These are phyloP conservation scores for Cicer judaicum DNA, from an alignment of 306 rosid genomes.

Conservation along the genomic window DNA sequence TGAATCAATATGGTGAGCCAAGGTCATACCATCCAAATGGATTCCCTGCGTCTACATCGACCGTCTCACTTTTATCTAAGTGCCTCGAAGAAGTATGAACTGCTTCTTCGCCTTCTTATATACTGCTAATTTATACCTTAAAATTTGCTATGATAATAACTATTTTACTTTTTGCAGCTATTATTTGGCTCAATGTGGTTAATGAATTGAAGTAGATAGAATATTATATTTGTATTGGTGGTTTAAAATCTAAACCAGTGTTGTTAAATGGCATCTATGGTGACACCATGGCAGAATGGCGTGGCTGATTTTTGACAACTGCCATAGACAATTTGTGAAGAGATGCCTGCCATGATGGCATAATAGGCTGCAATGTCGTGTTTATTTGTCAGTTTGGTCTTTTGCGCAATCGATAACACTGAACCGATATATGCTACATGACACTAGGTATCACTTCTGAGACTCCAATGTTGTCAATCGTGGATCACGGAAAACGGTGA, in stretches of 20 bases:
- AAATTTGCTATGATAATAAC: not conserved
- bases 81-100: conserved; percentile 68
- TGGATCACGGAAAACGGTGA: too few relatives aligned
- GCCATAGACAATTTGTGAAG: not conserved
- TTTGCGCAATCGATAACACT: too few relatives aligned
- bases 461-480: not conserved
- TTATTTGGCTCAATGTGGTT: conserved; percentile 11
- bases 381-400: not conserved
- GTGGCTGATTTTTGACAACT: not conserved
- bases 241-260: not conserved
- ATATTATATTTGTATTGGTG: not conserved
- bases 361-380: not conserved
- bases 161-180: not conserved
- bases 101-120: not conserved
- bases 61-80: conserved; percentile 60
- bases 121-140: not conserved
- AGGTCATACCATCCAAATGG: conserved; percentile 61
- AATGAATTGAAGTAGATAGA: not conserved
- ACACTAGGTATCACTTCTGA: not conserved
- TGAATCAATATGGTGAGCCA: conserved; percentile 83
- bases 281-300: not conserved
- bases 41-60: conserved; percentile 68
- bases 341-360: not conserved
- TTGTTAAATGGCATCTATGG: too few relatives aligned
- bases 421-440: not conserved